A percentile compares a stretch with the other conserved stretches of the same genome.
Evolutionary conservation across 768 basidiomycete genomes (phyloP).

Genomic region (Dacryopinax spathularia): DNA sequence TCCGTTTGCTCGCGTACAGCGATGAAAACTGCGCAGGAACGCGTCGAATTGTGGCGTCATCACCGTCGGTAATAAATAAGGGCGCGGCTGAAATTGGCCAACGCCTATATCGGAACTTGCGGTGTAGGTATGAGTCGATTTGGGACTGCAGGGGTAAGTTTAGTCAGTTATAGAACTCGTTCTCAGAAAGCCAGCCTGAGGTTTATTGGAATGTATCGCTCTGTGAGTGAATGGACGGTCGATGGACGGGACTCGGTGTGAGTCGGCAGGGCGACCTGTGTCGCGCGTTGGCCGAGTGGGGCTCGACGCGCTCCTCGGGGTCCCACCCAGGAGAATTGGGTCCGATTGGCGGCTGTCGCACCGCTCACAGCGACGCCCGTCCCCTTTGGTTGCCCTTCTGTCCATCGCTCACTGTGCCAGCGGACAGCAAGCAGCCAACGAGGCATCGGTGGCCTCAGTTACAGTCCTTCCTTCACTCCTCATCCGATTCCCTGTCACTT

Average conservation of each 20-base stretch:
- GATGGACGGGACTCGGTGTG: neutral
- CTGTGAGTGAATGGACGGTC: neutral
- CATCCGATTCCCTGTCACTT: neutral
- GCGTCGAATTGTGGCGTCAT: too few species aligned
- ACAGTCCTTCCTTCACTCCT: too few species aligned
- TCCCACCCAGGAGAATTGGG: neutral
- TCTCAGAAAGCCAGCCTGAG: neutral
- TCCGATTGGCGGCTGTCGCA: neutral
- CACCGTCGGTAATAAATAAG: too few species aligned
- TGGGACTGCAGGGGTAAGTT: too few species aligned
- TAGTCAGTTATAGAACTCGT: too few species aligned
- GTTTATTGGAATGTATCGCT: neutral
- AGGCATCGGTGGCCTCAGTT: neutral
- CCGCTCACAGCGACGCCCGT: neutral
- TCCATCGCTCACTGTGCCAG: neutral
- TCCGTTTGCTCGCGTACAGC: too few species aligned
- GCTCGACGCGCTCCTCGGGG: neutral
- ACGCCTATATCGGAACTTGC: too few species aligned
- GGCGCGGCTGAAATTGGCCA: too few species aligned
- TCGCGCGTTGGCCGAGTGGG: too few species aligned
- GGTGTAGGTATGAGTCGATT: too few species aligned
- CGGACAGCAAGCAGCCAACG: neutral
- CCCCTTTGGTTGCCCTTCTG: neutral
- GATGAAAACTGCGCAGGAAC: too few species aligned
- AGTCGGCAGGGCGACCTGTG: too few species aligned